Base-by-base conservation (phyloP, 306 rosid species). In the Vigna angularis region DNA sequence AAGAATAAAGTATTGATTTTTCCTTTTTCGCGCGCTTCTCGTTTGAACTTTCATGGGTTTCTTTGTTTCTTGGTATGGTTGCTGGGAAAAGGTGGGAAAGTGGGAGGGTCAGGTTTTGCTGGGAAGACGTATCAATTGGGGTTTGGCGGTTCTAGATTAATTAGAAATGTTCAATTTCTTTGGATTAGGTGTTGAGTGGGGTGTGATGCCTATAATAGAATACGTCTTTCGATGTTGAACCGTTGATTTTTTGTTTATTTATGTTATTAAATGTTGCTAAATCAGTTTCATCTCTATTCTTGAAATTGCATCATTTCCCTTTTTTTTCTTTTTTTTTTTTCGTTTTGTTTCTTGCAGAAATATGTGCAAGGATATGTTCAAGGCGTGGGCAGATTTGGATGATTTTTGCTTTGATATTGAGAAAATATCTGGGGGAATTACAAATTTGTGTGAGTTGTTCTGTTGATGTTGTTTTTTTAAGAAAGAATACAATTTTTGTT, bases 381-480 rank as follows among this genome's bases (percentile, higher is more conserved):
- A 87, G 83, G 66, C 71, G 13, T 95, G 99, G 99, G 90, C 97
- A 34, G 83, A 85, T 48, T 83, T 95, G 76, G 91, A 83, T 24
- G 86, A 79, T 61, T 95, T 96, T 50, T 52, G 87, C 79, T 95
- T 93, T 88, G 30, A 72, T n/a, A 82, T 95, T 59, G 89, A 88
- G 82, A 90, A 83, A 10, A 90, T 95, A 65, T 89, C 98, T 2
- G 99, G 97, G 26, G 99, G 98, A 78, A 95, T 93, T 72, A 95
- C 99, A n/a, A 95, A 95, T 89, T 82, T 88, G 56, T 81, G 99
- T 95, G 78, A 88, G 98, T 85, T 44, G 75, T 72, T n/a, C 34
- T 80, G 38, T 73, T 68, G 20, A 34, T 77, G 6, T 36, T n/a
- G 38, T 53, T 65, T 40, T 52, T 53, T 3, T 6, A 61, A 74